A percentile compares a stretch with the other conserved stretches of the same genome.
Conservation (phyloP, 2,329 filamentous ascomycete genomes). For the Lecanoromycetidae sp. region DNA sequence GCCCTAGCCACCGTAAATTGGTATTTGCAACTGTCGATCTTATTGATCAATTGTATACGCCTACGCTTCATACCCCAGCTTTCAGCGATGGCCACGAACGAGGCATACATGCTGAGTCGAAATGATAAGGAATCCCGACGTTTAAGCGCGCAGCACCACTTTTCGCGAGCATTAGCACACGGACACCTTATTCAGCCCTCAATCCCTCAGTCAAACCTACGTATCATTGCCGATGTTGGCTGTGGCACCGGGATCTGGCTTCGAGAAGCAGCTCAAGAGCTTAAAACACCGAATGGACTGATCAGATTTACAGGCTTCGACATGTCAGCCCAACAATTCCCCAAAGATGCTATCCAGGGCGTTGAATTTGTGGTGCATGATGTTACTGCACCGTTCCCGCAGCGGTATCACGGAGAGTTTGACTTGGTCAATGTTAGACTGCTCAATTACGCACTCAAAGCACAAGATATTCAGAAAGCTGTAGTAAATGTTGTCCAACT, state of each 20-base stretch:
- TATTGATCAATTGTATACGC: no score
- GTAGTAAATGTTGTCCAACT: constrained; percentile 22
- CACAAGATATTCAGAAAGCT: constrained; percentile 18
- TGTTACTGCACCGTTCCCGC: constrained; percentile 21
- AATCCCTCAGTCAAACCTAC: constrained; percentile 18
- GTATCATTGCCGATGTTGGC: constrained; percentile 21
- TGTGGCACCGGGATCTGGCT: constrained; percentile 26
- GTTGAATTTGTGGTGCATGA: constrained; percentile 21
- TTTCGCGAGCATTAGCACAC: constrained; percentile 20
- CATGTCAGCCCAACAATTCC: constrained; percentile 24
- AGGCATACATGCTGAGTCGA: constrained; percentile 19
- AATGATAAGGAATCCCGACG: constrained; percentile 19
- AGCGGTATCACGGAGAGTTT: constrained; percentile 22
- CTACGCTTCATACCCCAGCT: no score
- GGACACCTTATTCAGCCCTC: constrained; percentile 20
- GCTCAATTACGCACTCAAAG: constrained; percentile 22
- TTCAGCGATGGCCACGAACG: neutral
- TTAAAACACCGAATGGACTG: constrained; percentile 6
- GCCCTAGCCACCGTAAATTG: no score
- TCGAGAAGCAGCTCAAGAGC: constrained; percentile 13
- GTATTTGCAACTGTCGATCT: no score
- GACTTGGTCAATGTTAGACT: constrained; percentile 26
- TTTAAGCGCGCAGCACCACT: constrained; percentile 22
- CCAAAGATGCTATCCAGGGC: constrained; percentile 8
- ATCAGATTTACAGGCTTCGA: constrained; percentile 23